A percentile compares a stretch with the other conserved stretches of the same genome.
These are phyloP conservation scores for Haplosporangium gracile DNA, from an alignment of 192 early-diverging fungal species.

Conservation along the genomic window DNA sequence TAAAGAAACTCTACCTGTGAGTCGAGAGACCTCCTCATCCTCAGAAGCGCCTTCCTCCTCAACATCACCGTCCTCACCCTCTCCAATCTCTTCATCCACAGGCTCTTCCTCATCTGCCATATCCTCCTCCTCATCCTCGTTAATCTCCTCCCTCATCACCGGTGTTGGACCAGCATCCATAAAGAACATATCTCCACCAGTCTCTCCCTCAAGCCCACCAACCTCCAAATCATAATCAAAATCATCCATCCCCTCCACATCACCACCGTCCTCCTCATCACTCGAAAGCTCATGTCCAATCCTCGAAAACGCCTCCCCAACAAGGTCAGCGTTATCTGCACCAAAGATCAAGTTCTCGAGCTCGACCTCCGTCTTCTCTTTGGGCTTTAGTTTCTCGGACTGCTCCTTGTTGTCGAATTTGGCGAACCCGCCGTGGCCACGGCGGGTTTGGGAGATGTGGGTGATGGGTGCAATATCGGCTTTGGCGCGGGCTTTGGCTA, in stretches of 20 bases:
- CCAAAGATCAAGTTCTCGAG: conserved; percentile 87
- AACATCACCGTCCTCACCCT: neutral
- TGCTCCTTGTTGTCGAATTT: conserved; percentile 23
- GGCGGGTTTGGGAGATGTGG: conserved; percentile 16
- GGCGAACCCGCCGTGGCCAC: neutral
- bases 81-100: conserved; percentile 22
- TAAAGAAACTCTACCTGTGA: conserved; percentile 10
- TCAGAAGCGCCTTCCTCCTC: conserved; percentile 13
- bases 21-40: conserved; percentile 8
- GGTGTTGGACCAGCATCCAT: conserved; percentile 49
- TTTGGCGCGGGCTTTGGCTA: neutral
- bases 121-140: conserved; percentile 29
- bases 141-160: conserved; percentile 17
- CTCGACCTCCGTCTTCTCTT: conserved; percentile 77
- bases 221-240: conserved; percentile 42
- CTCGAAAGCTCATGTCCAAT: conserved; percentile 55
- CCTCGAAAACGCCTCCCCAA: conserved; percentile 44
- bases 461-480: conserved; percentile 40
- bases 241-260: conserved; percentile 48
- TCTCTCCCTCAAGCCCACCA: conserved; percentile 9
- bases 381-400: conserved; percentile 48
- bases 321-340: conserved; percentile 56
- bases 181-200: conserved; percentile 50
- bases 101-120: conserved; percentile 36
- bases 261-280: conserved; percentile 39